phyloP scores from a whole-genome alignment of 23 red algal species.

The Gracilariopsis chorda region DNA sequence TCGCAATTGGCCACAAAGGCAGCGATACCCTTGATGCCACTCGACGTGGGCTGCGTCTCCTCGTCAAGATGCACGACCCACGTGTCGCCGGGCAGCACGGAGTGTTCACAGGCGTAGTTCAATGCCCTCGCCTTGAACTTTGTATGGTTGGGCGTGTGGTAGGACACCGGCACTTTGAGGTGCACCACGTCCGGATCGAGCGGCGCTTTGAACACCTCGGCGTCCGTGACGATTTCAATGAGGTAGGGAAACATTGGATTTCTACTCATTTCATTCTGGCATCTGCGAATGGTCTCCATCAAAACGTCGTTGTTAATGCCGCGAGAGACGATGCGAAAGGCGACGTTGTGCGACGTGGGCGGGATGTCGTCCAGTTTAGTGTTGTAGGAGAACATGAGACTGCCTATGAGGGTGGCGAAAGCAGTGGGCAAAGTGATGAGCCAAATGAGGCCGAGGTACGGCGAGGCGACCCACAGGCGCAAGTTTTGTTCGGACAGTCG shows the following conservation, averaged over 20 bases:
- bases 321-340: slow-evolving; percentile 46
- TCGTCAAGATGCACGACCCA: slow-evolving; percentile 59
- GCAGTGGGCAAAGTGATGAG: not conserved
- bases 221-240: slow-evolving; percentile 49
- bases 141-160: slow-evolving; percentile 8
- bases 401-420: not conserved
- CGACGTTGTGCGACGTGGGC: slow-evolving; percentile 19
- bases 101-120: slow-evolving; percentile 44
- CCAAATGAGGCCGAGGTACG: slow-evolving; percentile 37
- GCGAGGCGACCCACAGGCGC: slow-evolving; percentile 9
- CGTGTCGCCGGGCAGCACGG: not conserved
- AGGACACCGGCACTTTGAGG: slow-evolving; percentile 10
- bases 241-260: slow-evolving; percentile 38
- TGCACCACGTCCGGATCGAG: slow-evolving; percentile 17
- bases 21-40: slow-evolving; percentile 47
- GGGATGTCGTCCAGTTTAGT: not conserved
- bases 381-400: slow-evolving; percentile 17
- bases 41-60: slow-evolving; percentile 40
- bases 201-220: slow-evolving; percentile 17
- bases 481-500: not conserved
- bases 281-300: slow-evolving; percentile 35
- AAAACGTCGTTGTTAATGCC: slow-evolving; percentile 32
- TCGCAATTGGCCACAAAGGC: slow-evolving; percentile 21
- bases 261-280: slow-evolving; percentile 32
- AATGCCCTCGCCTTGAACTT: slow-evolving; percentile 41